A percentile compares a stretch with the other conserved stretches of the same genome.
Conservation (phyloP, 192 early-diverging fungal genomes). For the Rhizoclosmatium globosum region DNA sequence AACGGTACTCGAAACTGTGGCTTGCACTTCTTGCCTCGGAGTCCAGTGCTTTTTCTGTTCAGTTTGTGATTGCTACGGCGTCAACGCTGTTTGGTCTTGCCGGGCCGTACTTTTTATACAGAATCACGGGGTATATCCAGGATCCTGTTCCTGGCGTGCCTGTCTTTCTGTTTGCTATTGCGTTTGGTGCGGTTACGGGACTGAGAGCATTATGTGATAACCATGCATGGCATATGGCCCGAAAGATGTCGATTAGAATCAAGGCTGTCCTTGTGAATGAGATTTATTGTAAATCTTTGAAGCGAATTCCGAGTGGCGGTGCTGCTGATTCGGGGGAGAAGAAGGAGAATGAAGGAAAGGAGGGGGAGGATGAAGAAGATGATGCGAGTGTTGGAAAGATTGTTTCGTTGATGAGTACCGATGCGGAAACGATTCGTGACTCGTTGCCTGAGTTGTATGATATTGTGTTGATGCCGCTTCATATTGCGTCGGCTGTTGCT, state of each 20-base stretch:
- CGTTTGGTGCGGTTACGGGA: slow-evolving; percentile 27
- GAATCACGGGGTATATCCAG: slow-evolving; percentile 50
- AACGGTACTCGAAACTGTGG: slow-evolving; percentile 18
- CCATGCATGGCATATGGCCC: slow-evolving; percentile 47
- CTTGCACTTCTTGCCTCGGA: slow-evolving; percentile 23
- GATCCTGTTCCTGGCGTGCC: not conserved
- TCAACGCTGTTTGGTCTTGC: slow-evolving; percentile 34
- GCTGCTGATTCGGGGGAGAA: not conserved
- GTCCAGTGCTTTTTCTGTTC: slow-evolving; percentile 20
- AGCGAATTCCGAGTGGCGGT: slow-evolving; percentile 14
- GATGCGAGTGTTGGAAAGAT: slow-evolving; percentile 53
- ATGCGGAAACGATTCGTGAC: slow-evolving; percentile 38
- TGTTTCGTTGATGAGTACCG: slow-evolving; percentile 51
- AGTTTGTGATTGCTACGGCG: slow-evolving; percentile 35
- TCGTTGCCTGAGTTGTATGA: slow-evolving; percentile 34
- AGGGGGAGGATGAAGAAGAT: slow-evolving; percentile 26
- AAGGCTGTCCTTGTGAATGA: slow-evolving; percentile 53
- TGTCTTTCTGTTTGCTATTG: slow-evolving; percentile 29
- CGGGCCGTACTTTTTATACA: slow-evolving; percentile 55
- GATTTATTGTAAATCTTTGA: slow-evolving; percentile 56
- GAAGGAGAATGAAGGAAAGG: slow-evolving; percentile 4
- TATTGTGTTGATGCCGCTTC: slow-evolving; percentile 25
- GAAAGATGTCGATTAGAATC: slow-evolving; percentile 42
- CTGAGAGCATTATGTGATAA: slow-evolving; percentile 39
- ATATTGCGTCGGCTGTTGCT: slow-evolving; percentile 16